Conservation (phyloP, 2,329 filamentous ascomycete species). For the Xylaria sp. region DNA sequence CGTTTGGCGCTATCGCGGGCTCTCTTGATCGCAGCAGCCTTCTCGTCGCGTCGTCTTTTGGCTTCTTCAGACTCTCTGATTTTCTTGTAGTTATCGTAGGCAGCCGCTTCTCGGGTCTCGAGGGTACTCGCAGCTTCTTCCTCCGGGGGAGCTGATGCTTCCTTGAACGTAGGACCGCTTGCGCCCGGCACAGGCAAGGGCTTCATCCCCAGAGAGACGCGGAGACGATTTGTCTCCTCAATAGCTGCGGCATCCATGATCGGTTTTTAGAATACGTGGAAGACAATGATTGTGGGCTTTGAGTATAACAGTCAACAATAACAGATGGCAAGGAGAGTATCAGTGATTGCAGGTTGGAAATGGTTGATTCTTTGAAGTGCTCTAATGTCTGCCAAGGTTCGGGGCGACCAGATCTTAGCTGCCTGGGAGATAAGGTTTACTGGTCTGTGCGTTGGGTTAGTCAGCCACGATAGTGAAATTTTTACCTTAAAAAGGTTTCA, state of each 20-base stretch:
- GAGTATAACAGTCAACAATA: neutral
- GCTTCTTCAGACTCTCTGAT: constrained; percentile 71
- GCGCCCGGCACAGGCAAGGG: constrained; percentile 82
- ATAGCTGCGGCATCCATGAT: constrained; percentile 73
- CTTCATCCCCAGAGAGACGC: constrained; percentile 85
- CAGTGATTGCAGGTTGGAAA: neutral
- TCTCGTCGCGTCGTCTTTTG: constrained; percentile 78
- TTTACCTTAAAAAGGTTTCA: constrained; percentile 27
- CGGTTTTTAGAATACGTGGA: constrained; percentile 1
- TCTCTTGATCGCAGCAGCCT: constrained; percentile 81
- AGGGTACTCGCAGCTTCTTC: constrained; percentile 75
- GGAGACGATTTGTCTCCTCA: constrained; percentile 92
- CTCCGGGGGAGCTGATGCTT: constrained; percentile 46
- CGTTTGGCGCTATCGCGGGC: constrained; percentile 83
- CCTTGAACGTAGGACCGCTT: constrained; percentile 42
- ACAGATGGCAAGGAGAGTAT: neutral
- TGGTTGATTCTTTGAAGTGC: neutral
- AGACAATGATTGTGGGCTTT: neutral
- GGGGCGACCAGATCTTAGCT: neutral
- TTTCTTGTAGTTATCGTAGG: constrained; percentile 72
- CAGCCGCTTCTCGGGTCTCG: constrained; percentile 74
- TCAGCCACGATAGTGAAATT: constrained; percentile 3
- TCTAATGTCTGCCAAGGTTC: neutral
- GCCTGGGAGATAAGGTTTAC: neutral
- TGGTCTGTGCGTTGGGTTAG: constrained; percentile 3